Evolutionary conservation across 768 basidiomycete genomes (phyloP).

Genomic region (Crassisporium funariophilum): DNA sequence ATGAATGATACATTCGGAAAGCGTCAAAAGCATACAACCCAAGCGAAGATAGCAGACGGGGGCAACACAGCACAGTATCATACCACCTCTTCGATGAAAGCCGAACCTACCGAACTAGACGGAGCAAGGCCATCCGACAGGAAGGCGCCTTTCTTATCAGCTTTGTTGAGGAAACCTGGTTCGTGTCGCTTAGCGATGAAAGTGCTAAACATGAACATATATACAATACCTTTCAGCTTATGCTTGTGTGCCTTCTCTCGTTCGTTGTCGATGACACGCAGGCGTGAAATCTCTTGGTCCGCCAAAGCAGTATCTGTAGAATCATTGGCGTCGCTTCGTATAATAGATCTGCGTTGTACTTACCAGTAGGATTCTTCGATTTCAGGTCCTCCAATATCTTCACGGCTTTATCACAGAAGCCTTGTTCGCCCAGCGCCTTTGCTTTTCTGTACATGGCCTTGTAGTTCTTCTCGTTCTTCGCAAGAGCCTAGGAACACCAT

Average conservation of each 20-base stretch:
- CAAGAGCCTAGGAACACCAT: conserved; percentile 53
- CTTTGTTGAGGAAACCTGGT: conserved; percentile 55
- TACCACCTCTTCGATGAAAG: conserved; percentile 27
- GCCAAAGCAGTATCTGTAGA: conserved; percentile 54
- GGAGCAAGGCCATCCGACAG: conserved; percentile 19
- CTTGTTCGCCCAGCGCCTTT: conserved; percentile 75
- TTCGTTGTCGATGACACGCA: conserved; percentile 65
- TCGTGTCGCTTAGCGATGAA: background rate
- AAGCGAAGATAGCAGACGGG: background rate
- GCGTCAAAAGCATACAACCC: background rate
- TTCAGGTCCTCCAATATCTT: conserved; percentile 66
- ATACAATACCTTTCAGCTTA: conserved; percentile 68
- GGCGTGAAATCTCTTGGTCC: conserved; percentile 64
- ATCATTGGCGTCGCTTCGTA: background rate
- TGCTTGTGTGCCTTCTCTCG: conserved; percentile 64
- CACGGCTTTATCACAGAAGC: conserved; percentile 74
- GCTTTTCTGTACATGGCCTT: conserved; percentile 84
- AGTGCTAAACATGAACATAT: background rate
- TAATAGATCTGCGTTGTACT: conserved; percentile 3
- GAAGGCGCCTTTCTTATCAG: conserved; percentile 32
- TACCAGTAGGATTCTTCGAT: conserved; percentile 64
- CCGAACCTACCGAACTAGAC: conserved; percentile 16
- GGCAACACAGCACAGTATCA: conserved; percentile 12
- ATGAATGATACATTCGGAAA: background rate
- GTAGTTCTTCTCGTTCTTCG: conserved; percentile 73